Evolutionary conservation across 2,329 filamentous ascomycete genomes (phyloP), one percentile per base, ranked within the genome.

Genomic region (Plenodomus tracheiphilus): DNA sequence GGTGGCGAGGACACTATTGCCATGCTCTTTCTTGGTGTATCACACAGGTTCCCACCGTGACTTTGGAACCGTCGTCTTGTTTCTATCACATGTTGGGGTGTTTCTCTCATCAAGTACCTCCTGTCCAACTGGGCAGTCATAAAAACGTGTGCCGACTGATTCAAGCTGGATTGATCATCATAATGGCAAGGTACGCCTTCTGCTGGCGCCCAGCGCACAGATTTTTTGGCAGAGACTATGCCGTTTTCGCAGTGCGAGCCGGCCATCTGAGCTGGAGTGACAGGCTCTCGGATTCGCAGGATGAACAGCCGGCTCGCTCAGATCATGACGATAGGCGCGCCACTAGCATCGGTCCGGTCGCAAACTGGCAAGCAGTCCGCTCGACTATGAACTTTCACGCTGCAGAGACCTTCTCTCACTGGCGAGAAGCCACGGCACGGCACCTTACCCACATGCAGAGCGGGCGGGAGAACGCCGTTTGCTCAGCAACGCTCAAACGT

Each of bases 261-360:
- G 39, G 59, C 60, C 52, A 61, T 46, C 54, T 51, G 57, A 47
- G 49, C 50, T 53, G 54, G 55, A 54, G 54, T 60, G 57, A 61
- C 59, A 58, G 56, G 62, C 56, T 51, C 54, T 58, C 61, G 66
- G 68, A 32, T 32, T 32, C 11, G 28, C 28, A 32, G 62, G 56
- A 53, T 43, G 49, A 51, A 55, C 51, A 39, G 49, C 53, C 46
- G 22, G 41, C 45, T 44, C 21, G 43, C 38, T 64, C 57, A 56
- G 51, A 69, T 67, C 62, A 70, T 70, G 65, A 70, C 68, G 68
- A 66, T 51, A 64, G 46, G 42, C 32, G 49, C 34, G 32, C 47
- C 47, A 50, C 49, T 58, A 46, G 50, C 49, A 41, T 55, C 53
- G 51, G 57, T 56, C 54, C 55, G 58, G 57, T 56, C 56, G 54